Conservation (phyloP, 2,329 filamentous ascomycete species). For the Fusarium avenaceum region DNA sequence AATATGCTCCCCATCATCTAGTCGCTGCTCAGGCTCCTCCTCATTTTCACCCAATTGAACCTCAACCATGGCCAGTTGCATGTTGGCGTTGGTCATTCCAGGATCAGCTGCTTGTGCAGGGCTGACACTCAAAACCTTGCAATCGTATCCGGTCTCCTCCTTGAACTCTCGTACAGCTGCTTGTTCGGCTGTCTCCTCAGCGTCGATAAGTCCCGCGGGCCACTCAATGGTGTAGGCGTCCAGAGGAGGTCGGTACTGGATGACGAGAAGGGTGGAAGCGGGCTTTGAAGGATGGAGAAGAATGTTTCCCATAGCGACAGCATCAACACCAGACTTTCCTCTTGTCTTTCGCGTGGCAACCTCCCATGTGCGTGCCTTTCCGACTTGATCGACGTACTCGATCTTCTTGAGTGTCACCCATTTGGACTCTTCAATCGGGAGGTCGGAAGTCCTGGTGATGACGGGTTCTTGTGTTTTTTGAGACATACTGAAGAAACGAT, state of each 20-base stretch:
- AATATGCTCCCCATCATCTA: conserved; percentile 48
- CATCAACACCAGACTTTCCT: conserved; percentile 44
- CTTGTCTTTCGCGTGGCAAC: conserved; percentile 48
- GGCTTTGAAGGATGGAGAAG: conserved; percentile 47
- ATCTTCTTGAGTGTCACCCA: conserved; percentile 49
- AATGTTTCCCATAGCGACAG: conserved; percentile 49
- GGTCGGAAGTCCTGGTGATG: conserved; percentile 45
- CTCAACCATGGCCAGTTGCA: conserved; percentile 49
- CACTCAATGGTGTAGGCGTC: conserved; percentile 49
- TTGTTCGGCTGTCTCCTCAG: conserved; percentile 44
- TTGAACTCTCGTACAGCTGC: conserved; percentile 47
- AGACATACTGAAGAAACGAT: conserved; percentile 19
- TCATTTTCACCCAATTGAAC: conserved; percentile 42
- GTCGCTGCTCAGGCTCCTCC: conserved; percentile 40
- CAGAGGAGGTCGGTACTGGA: conserved; percentile 47
- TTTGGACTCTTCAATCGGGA: conserved; percentile 40
- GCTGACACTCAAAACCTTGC: conserved; percentile 43
- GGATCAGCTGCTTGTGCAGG: conserved; percentile 45
- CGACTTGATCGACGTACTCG: conserved; percentile 48
- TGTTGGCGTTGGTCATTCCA: conserved; percentile 48
- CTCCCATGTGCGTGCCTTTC: conserved; percentile 47
- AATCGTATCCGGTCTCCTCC: conserved; percentile 47
- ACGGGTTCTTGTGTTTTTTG: conserved; percentile 44
- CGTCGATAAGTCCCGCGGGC: conserved; percentile 47
- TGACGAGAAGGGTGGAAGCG: conserved; percentile 46